Conservation (phyloP, 768 basidiomycete genomes). For the Cystofilobasidium capitatum region DNA sequence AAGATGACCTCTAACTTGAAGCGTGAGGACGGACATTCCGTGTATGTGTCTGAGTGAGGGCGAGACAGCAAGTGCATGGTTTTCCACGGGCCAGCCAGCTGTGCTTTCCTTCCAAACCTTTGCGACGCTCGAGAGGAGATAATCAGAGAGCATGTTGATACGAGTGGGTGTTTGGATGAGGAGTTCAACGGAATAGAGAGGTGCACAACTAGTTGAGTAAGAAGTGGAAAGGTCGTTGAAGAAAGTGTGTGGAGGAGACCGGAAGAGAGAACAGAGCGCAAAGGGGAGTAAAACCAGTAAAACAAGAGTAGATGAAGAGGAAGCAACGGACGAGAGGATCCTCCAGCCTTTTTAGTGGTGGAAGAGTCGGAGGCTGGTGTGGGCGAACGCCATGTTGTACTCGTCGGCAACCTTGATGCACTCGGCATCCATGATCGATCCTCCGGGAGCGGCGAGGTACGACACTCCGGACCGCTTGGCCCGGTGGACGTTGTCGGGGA, state of each 20-base stretch:
- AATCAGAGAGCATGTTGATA: too few species aligned
- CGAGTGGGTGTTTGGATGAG: too few species aligned
- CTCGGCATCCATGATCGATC: slow-evolving; percentile 94
- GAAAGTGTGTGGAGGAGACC: neutral
- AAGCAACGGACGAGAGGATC: neutral
- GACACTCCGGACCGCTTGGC: slow-evolving; percentile 81
- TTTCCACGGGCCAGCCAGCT: too few species aligned
- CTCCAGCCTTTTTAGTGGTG: too few species aligned
- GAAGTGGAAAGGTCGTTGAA: neutral
- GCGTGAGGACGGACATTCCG: too few species aligned
- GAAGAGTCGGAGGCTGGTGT: slow-evolving; percentile 46
- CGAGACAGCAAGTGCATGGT: too few species aligned
- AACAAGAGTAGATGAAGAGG: neutral
- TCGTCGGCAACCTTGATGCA: slow-evolving; percentile 96
- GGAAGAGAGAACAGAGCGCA: neutral
- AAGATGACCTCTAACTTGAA: too few species aligned
- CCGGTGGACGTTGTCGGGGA: slow-evolving; percentile 94
- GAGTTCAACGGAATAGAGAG: too few species aligned
- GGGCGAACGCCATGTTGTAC: slow-evolving; percentile 79
- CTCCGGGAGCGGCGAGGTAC: slow-evolving; percentile 75
- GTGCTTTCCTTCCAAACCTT: too few species aligned
- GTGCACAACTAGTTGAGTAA: too few species aligned
- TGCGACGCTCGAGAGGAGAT: too few species aligned
- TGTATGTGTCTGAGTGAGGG: too few species aligned
- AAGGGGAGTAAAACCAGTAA: neutral